Percentiles rank a stretch among this genome's conserved stretches.
phyloP scores from a whole-genome alignment of 768 basidiomycete genomes.

The Boletales sp. region DNA sequence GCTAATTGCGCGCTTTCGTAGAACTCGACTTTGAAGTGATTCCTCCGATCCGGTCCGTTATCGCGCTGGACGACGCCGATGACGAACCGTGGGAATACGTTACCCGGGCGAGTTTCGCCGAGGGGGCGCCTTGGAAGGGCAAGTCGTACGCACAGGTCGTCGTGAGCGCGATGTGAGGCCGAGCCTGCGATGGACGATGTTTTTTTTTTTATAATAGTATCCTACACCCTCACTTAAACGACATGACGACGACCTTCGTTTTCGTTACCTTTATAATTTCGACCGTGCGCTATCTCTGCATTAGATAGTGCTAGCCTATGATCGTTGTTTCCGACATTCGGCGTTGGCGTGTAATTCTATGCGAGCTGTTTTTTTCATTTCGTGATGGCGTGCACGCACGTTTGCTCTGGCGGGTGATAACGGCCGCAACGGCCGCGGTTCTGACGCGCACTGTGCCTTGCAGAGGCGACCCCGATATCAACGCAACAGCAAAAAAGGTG shows the following conservation, averaged over 20 bases:
- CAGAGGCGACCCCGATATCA: too few species aligned
- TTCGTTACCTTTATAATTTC: neutral
- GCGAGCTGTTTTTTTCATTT: too few species aligned
- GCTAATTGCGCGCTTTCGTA: slow-evolving; percentile 3
- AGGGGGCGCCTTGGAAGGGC: slow-evolving; percentile 28
- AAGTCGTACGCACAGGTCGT: slow-evolving; percentile 32
- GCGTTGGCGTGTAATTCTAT: too few species aligned
- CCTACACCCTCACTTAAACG: neutral
- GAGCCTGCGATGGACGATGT: too few species aligned
- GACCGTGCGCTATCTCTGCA: slow-evolving; percentile 10
- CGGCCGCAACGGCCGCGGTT: too few species aligned
- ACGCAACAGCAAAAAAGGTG: too few species aligned
- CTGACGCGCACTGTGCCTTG: too few species aligned
- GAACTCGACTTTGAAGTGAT: slow-evolving; percentile 29
- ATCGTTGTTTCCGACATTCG: neutral
- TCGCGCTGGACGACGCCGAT: slow-evolving; percentile 29
- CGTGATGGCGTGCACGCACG: too few species aligned
- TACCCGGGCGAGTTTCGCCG: slow-evolving; percentile 24
- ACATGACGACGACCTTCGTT: slow-evolving; percentile 17
- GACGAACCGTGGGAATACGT: slow-evolving; percentile 33
- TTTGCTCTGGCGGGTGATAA: too few species aligned
- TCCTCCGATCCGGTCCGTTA: slow-evolving; percentile 29
- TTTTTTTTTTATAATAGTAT: too few species aligned
- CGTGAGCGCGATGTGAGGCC: slow-evolving; percentile 19
- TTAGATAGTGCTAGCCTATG: slow-evolving; percentile 5